Evolutionary conservation across 1,284 basidiomycete genomes (phyloP), one percentile per base, ranked within the genome.

Genomic region (Ganoderma resinaceum): DNA sequence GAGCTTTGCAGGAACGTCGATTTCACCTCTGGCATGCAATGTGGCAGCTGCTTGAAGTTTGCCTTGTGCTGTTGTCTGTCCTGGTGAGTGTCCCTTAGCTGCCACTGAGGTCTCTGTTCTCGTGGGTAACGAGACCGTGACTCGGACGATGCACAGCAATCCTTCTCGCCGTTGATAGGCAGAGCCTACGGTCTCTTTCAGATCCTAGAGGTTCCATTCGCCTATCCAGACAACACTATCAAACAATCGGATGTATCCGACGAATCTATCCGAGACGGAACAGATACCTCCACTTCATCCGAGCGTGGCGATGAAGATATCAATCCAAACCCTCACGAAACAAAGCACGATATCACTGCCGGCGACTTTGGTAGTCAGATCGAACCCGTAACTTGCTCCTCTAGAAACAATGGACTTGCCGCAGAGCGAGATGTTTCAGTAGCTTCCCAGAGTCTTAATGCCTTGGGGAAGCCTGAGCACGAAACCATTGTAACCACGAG

Each of bases 161-260:
- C 55, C 20, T 58, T 58, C 55, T 58, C 55, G 33, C 55, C 55
- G 23, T 31, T 58, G 33, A 9, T 58, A 37, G 55, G 55, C 33
- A 58, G 20, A 23, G 11, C 55, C 9, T 5, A 18, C 18, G 33
- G 55, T 8, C 33, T 20, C 55, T 37, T 58, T 5, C 55, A 35
- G 20, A 58, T 58, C 33, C 55, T 58, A n/a, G 55, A 58, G 11
- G 33, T 58, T 23, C 55, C 55, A 9, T 20, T 37, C 11, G 9
- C 20, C 14, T 35, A 37, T 52, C n/a, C 63, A 33, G 58, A 73
- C 68, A 20, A 70, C 18, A 3, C 16, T 12, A n/a, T 7, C 37
- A 18, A 35, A 33, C 31, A 7, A 14, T 58, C 55, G n/a, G 33
- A 58, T n/a, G 18, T 11, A 6, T n/a, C 55, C 23, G 8, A 33